These are phyloP conservation scores for Stenocarpella maydis DNA, from an alignment of 2,329 filamentous ascomycete genomes.

Conservation along the genomic window DNA sequence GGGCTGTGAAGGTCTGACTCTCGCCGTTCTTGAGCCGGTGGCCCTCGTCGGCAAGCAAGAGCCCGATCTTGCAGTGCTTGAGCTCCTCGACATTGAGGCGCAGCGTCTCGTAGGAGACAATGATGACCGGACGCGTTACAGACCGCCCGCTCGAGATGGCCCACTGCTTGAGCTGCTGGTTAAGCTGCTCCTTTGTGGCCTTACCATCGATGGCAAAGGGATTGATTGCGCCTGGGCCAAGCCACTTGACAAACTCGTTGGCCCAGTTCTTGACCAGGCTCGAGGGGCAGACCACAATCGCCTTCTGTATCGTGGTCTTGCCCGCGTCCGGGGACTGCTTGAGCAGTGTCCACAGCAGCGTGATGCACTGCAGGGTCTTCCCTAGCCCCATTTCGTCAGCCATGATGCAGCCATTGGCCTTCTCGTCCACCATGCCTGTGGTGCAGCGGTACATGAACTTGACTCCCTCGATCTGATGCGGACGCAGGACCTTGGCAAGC, in stretches of 20 bases:
- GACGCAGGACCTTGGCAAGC: conserved; percentile 87
- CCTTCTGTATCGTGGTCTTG: conserved; percentile 92
- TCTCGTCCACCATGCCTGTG: conserved; percentile 92
- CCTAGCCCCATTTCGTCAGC: conserved; percentile 98
- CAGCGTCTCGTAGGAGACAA: conserved; percentile 96
- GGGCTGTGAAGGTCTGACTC: conserved; percentile 90
- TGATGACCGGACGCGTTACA: conserved; percentile 90
- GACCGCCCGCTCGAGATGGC: conserved; percentile 89
- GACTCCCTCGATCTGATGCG: conserved; percentile 97
- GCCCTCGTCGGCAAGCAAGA: conserved; percentile 95
- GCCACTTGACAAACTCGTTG: conserved; percentile 96
- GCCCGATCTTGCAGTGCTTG: conserved; percentile 86
- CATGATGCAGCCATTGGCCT: conserved; percentile 98
- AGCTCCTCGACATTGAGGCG: conserved; percentile 91
- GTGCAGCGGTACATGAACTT: conserved; percentile 97
- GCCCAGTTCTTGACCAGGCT: conserved; percentile 98
- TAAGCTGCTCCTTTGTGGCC: conserved; percentile 92
- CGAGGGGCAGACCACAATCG: conserved; percentile 94
- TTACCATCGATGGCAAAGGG: conserved; percentile 98
- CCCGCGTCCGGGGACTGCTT: conserved; percentile 97
- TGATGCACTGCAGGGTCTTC: conserved; percentile 96
- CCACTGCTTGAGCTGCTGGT: conserved; percentile 91
- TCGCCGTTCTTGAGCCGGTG: conserved; percentile 97
- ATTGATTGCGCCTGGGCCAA: conserved; percentile 87
- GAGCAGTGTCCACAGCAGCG: conserved; percentile 93